Percentiles rank a stretch among this genome's conserved stretches.
phyloP scores from a whole-genome alignment of 2,329 filamentous ascomycete genomes.

The Seiridium cupressi region DNA sequence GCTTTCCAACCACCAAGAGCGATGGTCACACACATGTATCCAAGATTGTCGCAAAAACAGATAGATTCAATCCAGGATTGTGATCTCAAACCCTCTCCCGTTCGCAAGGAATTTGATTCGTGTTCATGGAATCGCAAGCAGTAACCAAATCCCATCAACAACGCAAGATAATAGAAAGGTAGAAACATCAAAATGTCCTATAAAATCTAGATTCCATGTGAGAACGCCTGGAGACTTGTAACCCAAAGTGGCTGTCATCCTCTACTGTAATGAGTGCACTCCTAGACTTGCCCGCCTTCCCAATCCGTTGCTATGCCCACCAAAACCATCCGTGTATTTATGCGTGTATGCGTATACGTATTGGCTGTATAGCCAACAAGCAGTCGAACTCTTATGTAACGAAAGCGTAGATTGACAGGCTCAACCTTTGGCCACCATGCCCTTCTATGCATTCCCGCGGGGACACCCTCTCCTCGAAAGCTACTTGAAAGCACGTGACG shows the following conservation, averaged over 20 bases:
- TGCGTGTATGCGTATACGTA: constrained; percentile 2
- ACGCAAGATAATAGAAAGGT: not conserved
- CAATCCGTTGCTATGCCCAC: not conserved
- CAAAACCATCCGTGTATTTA: constrained; percentile 2
- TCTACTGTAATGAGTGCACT: constrained; percentile 3
- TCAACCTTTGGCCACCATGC: no score
- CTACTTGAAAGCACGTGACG: not conserved
- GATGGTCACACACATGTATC: no score
- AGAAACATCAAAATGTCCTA: not conserved
- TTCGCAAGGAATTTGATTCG: not conserved
- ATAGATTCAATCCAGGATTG: no score
- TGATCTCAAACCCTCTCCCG: no score
- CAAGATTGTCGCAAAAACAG: no score
- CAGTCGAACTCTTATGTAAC: not conserved
- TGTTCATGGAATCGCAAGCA: not conserved
- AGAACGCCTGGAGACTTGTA: constrained; percentile 1
- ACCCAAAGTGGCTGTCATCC: not conserved
- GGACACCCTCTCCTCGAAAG: no score
- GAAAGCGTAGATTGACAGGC: not conserved
- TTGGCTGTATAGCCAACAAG: not conserved
- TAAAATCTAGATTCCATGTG: not conserved
- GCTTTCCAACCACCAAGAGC: no score
- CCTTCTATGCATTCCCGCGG: no score
- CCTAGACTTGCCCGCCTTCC: not conserved
- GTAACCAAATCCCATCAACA: not conserved